Conservation (phyloP, 2,329 filamentous ascomycete genomes). For the Raffaelea deltoideospora region DNA sequence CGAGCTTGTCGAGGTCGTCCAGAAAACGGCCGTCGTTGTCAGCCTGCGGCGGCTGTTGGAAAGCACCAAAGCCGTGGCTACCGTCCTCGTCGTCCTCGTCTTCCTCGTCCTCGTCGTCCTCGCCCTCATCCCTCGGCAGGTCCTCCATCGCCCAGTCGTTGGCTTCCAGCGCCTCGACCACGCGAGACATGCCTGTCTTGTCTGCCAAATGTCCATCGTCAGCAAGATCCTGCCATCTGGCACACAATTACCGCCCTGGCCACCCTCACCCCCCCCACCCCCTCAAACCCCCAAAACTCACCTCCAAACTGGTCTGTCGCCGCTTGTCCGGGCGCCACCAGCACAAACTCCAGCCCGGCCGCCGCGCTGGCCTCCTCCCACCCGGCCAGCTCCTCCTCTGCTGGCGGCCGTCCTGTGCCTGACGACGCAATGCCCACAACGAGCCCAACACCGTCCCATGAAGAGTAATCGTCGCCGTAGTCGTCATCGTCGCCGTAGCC, state of each 20-base stretch:
- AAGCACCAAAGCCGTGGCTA: too few relatives aligned
- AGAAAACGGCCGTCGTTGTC: slow-evolving; percentile 16
- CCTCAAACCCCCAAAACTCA: slow-evolving; percentile 16
- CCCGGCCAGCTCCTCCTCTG: slow-evolving; percentile 28
- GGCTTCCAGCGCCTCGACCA: slow-evolving; percentile 45
- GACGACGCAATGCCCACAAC: slow-evolving; percentile 39
- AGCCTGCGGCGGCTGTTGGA: too few relatives aligned
- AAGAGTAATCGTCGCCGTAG: slow-evolving; percentile 17
- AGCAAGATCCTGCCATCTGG: too few relatives aligned
- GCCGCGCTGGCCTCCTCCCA: slow-evolving; percentile 48
- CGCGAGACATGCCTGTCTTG: slow-evolving; percentile 28
- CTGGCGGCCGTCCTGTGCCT: background rate
- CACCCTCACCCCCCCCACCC: background rate
- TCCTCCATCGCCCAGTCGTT: slow-evolving; percentile 41
- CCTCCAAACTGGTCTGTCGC: slow-evolving; percentile 43
- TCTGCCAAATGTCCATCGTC: slow-evolving; percentile 3
- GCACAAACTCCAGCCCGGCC: slow-evolving; percentile 47
- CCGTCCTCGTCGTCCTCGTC: slow-evolving; percentile 8
- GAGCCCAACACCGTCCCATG: slow-evolving; percentile 49
- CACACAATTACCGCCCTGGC: too few relatives aligned
- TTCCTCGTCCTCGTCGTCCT: slow-evolving; percentile 11
- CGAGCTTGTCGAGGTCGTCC: slow-evolving; percentile 30
- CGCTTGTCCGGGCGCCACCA: slow-evolving; percentile 23
- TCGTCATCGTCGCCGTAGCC: slow-evolving; percentile 33
- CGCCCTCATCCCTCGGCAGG: slow-evolving; percentile 12